Percentiles rank a stretch among this genome's conserved stretches.
Conservation (phyloP, 2,329 filamentous ascomycete genomes). For the Colletotrichum sublineola region DNA sequence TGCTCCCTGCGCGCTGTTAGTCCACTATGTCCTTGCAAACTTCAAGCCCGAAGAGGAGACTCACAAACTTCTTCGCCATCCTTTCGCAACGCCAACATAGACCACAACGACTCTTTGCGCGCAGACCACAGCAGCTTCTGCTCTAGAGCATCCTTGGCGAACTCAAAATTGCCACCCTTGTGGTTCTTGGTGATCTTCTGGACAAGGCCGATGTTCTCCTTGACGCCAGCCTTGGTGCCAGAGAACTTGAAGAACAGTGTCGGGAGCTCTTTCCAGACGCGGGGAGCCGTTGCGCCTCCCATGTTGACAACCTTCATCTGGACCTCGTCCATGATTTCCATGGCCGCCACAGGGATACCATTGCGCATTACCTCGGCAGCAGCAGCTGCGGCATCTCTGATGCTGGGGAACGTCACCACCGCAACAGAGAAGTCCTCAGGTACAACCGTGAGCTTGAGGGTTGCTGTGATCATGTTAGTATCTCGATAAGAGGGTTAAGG, state of each 20-base stretch:
- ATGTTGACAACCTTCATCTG: conserved; percentile 88
- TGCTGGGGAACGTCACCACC: conserved; percentile 82
- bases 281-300: conserved; percentile 75
- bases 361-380: conserved; percentile 82
- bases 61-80: conserved; percentile 77
- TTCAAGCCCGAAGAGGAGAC: conserved; percentile 53
- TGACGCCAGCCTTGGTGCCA: conserved; percentile 82
- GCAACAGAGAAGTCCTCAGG: conserved; percentile 83
- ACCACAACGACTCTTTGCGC: conserved; percentile 87
- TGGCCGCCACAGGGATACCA: conserved; percentile 79
- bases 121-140: conserved; percentile 84
- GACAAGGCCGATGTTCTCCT: conserved; percentile 80
- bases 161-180: conserved; percentile 78
- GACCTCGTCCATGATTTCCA: conserved; percentile 91
- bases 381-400: conserved; percentile 80
- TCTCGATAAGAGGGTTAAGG: neutral
- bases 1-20: conserved; percentile 69
- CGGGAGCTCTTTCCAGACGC: conserved; percentile 80
- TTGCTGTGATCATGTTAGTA: conserved; percentile 60
- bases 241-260: conserved; percentile 91
- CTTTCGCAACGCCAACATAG: conserved; percentile 78
- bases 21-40: neutral
- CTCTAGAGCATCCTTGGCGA: conserved; percentile 78
- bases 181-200: conserved; percentile 75
- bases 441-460: conserved; percentile 82